These are phyloP conservation scores for Calocybe gangraenosa DNA, from an alignment of 768 basidiomycete genomes.

Conservation along the genomic window DNA sequence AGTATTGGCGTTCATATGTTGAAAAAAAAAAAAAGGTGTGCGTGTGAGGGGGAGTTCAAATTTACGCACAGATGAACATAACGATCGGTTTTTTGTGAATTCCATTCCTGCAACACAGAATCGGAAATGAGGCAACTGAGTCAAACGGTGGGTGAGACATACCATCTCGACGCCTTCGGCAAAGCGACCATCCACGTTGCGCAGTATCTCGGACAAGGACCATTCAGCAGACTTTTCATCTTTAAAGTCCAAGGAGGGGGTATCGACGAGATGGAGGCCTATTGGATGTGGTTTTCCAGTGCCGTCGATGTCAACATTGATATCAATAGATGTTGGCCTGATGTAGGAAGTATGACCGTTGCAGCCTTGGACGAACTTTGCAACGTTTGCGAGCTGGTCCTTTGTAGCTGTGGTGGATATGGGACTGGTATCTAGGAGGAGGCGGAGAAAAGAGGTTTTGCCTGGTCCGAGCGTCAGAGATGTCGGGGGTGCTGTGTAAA, in stretches of 20 bases:
- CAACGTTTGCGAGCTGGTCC: slow-evolving; percentile 76
- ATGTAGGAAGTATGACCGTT: slow-evolving; percentile 69
- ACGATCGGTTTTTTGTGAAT: slow-evolving; percentile 64
- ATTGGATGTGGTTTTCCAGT: slow-evolving; percentile 43
- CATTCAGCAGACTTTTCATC: slow-evolving; percentile 66
- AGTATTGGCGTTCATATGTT: slow-evolving; percentile 13
- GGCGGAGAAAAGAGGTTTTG: slow-evolving; percentile 84
- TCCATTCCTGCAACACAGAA: slow-evolving; percentile 53
- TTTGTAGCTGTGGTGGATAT: slow-evolving; percentile 58
- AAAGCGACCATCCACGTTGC: slow-evolving; percentile 70
- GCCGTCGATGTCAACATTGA: slow-evolving; percentile 55
- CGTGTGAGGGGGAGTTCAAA: neutral
- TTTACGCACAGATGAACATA: slow-evolving; percentile 74
- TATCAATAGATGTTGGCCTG: slow-evolving; percentile 66
- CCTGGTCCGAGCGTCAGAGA: slow-evolving; percentile 43
- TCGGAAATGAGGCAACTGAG: slow-evolving; percentile 19
- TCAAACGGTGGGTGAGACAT: slow-evolving; percentile 32
- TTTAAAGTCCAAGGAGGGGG: slow-evolving; percentile 72
- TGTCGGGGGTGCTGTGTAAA: slow-evolving; percentile 12
- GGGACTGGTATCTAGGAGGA: slow-evolving; percentile 77
- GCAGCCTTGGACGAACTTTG: slow-evolving; percentile 77
- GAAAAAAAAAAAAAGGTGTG: slow-evolving; percentile 16
- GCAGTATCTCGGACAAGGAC: slow-evolving; percentile 59
- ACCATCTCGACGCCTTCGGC: slow-evolving; percentile 76
- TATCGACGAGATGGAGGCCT: slow-evolving; percentile 73